A percentile compares a stretch with the other conserved stretches of the same genome.
Evolutionary conservation across 768 basidiomycete genomes (phyloP).

Genomic region (Roridomyces roridus): DNA sequence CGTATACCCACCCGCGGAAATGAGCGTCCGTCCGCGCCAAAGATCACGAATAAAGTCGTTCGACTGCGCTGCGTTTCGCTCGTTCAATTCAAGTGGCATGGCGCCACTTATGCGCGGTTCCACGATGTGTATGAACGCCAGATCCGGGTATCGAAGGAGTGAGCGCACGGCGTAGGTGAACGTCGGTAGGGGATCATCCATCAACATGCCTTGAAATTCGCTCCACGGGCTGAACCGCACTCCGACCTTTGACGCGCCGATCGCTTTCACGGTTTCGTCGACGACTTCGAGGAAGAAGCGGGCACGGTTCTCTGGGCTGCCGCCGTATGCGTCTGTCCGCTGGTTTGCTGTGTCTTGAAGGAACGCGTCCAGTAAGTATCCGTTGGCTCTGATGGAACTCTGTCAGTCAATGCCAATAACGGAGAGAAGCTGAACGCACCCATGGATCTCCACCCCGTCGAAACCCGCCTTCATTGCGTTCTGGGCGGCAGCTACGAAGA

Average conservation of each 20-base stretch:
- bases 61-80: not conserved
- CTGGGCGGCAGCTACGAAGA: constrained; percentile 5
- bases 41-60: constrained; percentile 3
- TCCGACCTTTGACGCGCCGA: constrained; percentile 7
- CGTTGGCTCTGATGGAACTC: constrained; percentile 4
- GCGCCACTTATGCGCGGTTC: constrained; percentile 6
- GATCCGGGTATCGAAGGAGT: not conserved
- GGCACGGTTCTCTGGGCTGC: constrained; percentile 8
- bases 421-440: not conserved
- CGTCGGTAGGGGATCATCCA: constrained; percentile 10
- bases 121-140: constrained; percentile 7
- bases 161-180: constrained; percentile 1
- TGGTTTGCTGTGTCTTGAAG: constrained; percentile 8
- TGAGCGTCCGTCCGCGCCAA: not conserved
- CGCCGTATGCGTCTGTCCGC: constrained; percentile 13
- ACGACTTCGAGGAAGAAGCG: constrained; percentile 11
- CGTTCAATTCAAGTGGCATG: not conserved
- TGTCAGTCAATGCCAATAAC: not conserved
- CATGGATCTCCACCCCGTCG: constrained; percentile 8
- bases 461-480: constrained; percentile 8
- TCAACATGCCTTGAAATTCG: constrained; percentile 8
- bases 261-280: not conserved
- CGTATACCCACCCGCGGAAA: constrained; percentile 9
- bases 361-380: constrained; percentile 8
- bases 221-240: constrained; percentile 14